Base-by-base conservation (phyloP, 495 filamentous ascomycete species). In the Talaromyces adpressus region DNA sequence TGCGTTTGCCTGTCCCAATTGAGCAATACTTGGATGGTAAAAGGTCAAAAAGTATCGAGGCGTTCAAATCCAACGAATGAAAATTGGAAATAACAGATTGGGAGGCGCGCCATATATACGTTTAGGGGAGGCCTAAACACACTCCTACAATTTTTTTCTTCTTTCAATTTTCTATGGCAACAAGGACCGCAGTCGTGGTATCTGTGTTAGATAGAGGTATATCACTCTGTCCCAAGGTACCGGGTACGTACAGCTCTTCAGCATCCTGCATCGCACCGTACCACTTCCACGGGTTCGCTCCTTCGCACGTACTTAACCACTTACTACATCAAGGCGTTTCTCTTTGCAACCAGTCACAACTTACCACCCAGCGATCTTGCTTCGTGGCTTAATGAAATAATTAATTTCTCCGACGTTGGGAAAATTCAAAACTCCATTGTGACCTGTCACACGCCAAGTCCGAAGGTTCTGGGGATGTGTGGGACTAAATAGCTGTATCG, bases 361-460 rank as follows among this genome's bases (percentile, higher is more conserved):
- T 30, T 30, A 30, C 29, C 29, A 30, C 29, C 0, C 36, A 41
- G 45, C 16, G 45, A 41, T 49, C n/a, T 6, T 49, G 45, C 45
- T 49, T 18, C 8, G 45, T 49, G 45, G 45, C 18, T 20, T 49
- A 14, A 6, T 49, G 12, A 9, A 49, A 20, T 49, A 7, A 49
- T 18, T 20, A 49, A 49, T 54, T 54, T 54, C 51, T 29, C 51
- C 51, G 51, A 54, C 22, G 9, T 20, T 49, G 45, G 45, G n/a
- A 7, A 20, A 20, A 49, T 18, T 20, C 18, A 49, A 49, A 49
- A 49, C 45, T 29, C 51, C 20, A 54, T 54, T 54, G 51, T 54
- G 51, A 54, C 51, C 51, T 54, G 51, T 54, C 51, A 54, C 12
- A 27, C n/a, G 23, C 51, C 51, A 29, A 54, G 51, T 54, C 51